Conservation (phyloP, 2,329 filamentous ascomycete genomes). For the Microsporum audouinii region DNA sequence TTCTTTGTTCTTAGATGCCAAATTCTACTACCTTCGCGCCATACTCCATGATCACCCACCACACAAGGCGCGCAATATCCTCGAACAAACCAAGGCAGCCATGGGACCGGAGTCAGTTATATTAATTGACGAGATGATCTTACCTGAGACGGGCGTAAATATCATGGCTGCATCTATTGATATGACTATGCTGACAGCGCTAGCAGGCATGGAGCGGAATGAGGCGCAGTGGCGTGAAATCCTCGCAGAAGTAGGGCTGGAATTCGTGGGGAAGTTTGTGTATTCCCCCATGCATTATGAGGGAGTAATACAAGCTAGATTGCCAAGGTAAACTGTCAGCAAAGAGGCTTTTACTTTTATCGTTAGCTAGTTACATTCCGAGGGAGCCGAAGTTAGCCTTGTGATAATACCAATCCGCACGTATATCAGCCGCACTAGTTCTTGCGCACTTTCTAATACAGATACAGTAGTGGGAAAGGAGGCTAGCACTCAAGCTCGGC, state of each 20-base stretch:
- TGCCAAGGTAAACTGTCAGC: background rate
- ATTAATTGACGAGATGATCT: background rate
- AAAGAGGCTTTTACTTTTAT: too few species aligned
- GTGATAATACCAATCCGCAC: too few species aligned
- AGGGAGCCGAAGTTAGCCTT: too few species aligned
- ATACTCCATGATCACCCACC: background rate
- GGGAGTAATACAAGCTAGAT: background rate
- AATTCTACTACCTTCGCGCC: background rate
- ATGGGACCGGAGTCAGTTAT: background rate
- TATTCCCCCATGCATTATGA: background rate
- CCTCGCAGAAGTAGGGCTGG: background rate
- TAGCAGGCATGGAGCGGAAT: background rate
- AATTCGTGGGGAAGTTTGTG: background rate
- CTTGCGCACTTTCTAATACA: too few species aligned
- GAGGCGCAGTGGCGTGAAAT: background rate
- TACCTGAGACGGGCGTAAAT: background rate
- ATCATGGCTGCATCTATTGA: background rate
- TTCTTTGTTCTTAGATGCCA: background rate
- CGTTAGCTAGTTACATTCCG: too few species aligned
- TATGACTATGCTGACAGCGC: background rate
- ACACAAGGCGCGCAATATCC: background rate
- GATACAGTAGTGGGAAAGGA: too few species aligned
- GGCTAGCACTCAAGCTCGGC: too few species aligned
- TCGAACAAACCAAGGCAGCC: background rate
- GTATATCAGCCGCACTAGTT: too few species aligned